Percentiles rank a stretch among this genome's conserved stretches.
Evolutionary conservation across 2,329 filamentous ascomycete genomes (phyloP).

Genomic region (Phyllosticta citriasiana): DNA sequence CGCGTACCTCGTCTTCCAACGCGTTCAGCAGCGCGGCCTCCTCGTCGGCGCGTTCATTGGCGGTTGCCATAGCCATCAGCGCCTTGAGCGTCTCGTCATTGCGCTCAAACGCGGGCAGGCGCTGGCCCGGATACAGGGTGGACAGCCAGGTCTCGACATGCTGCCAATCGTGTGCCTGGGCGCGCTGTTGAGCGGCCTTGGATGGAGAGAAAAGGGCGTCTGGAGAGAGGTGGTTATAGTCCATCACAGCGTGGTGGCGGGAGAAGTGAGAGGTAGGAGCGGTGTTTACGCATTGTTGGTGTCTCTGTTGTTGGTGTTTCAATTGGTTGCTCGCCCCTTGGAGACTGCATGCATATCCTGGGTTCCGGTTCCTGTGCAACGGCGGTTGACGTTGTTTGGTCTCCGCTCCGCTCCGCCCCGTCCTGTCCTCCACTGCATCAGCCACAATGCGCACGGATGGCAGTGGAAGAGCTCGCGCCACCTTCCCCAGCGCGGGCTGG

Average conservation of each 20-base stretch:
- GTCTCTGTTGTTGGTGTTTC: no score
- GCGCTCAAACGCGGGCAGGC: constrained; percentile 68
- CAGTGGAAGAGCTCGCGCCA: no score
- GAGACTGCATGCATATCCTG: no score
- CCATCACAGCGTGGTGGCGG: background rate
- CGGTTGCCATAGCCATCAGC: constrained; percentile 61
- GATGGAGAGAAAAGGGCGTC: constrained; percentile 48
- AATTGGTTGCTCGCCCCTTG: no score
- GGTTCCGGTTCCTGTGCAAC: no score
- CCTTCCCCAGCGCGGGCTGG: no score
- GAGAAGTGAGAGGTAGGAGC: no score
- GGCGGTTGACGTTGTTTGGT: no score
- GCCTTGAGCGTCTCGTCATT: constrained; percentile 73
- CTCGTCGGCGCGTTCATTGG: constrained; percentile 71
- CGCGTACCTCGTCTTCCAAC: constrained; percentile 28
- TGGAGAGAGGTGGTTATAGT: constrained; percentile 23
- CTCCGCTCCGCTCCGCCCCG: no score
- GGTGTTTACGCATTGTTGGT: no score
- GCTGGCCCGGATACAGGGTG: constrained; percentile 54
- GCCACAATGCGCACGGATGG: no score
- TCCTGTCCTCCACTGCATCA: no score
- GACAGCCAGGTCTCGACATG: constrained; percentile 75
- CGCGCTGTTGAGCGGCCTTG: constrained; percentile 63
- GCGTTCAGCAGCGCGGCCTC: constrained; percentile 51
- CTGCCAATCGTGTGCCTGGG: constrained; percentile 82